Evolutionary conservation across 2,329 filamentous ascomycete genomes (phyloP).

Genomic region (Diaporthe velutina): DNA sequence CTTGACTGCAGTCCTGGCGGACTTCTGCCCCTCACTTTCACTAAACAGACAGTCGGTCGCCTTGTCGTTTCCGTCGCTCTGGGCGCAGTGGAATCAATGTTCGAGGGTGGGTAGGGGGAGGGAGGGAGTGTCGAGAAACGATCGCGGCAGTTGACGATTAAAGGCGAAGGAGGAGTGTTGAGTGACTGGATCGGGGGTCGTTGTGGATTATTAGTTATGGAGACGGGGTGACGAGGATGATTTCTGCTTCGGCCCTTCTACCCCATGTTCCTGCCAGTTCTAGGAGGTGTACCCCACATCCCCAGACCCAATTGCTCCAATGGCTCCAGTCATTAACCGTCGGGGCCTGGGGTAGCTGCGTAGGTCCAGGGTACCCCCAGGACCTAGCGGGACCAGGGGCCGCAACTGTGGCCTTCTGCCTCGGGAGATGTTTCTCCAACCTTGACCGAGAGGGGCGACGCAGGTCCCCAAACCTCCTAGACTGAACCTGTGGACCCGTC

Average conservation of each 20-base stretch:
- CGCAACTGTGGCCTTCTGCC: not conserved
- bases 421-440: not conserved
- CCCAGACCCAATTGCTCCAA: slow-evolving; percentile 26
- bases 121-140: not conserved
- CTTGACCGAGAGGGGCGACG: not conserved
- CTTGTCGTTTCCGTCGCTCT: no score
- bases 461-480: not conserved
- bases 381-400: not conserved
- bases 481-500: slow-evolving; percentile 18
- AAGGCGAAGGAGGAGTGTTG: not conserved
- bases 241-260: slow-evolving; percentile 23
- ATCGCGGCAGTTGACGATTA: not conserved
- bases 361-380: not conserved
- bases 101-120: not conserved
- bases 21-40: not conserved
- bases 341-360: slow-evolving; percentile 24
- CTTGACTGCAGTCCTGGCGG: not conserved
- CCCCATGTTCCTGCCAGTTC: slow-evolving; percentile 2
- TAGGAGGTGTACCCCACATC: slow-evolving; percentile 9
- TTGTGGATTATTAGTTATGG: slow-evolving; percentile 13
- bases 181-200: not conserved
- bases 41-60: no score
- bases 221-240: slow-evolving; percentile 15
- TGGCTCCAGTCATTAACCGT: slow-evolving; percentile 28
- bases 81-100: not conserved